Evolutionary conservation across 2,329 filamentous ascomycete genomes (phyloP), one percentile per base, ranked within the genome.

Genomic region (Corinectria fuckeliana): DNA sequence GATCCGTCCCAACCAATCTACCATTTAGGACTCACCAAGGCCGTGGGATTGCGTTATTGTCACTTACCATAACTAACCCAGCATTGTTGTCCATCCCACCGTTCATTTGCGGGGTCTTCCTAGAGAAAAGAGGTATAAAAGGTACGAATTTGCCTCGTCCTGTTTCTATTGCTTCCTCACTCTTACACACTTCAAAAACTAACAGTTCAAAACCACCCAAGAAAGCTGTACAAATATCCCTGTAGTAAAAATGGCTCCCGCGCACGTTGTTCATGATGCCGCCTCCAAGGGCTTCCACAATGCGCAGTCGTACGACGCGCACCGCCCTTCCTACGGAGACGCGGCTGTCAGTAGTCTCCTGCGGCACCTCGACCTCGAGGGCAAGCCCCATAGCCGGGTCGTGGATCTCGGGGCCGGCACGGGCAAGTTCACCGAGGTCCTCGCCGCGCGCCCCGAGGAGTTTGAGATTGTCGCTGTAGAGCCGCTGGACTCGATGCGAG

Each of bases 371-470:
- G 75, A 78, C 5, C 72, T 91, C 8, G 75, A 78, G 25, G 80
- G 78, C 23, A 69, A 78, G 16, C 50, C 74, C 6, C 76, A 78
- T 44, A 82, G 82, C 13, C 80, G 75, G 42, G 75, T 91, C 38
- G 72, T 91, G 21, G 89, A 91, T 71, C 77, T 91, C 16, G 89
- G 83, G 1, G 86, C 88, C 3, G 88, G 89, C 0, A 91, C 88
- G 1, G 89, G 89, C 23, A 91, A 91, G 69, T 88, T 91, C 69
- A 91, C 89, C 0, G 85, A 88, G 71, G 67, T 82, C 16, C 78
- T 92, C 30, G 84, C 85, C 6, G 76, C 73, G 13, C 78, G 88
- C 26, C 77, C 81, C 1, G 90, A 91, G 73, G 70, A 75, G 6
- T 91, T 84, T 74, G 70, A 84, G 39, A 78, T 92, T 62, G 69